Evolutionary conservation across 306 rosid genomes (phyloP), one percentile per base, ranked within the genome.

Genomic region (Lithocarpus polystachyus): DNA sequence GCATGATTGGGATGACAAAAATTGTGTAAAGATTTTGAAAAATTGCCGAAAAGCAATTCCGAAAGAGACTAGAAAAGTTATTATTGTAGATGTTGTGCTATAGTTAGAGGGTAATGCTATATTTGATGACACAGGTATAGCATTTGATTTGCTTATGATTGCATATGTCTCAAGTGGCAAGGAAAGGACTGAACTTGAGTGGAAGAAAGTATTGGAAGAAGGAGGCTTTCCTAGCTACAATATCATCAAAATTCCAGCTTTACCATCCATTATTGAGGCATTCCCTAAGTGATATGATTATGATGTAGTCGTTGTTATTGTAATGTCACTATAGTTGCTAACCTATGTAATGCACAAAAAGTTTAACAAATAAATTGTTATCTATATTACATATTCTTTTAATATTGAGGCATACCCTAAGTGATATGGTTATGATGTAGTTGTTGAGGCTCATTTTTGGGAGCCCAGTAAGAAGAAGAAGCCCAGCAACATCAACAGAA

Each of bases 1-100:
- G 72, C 96, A 93, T 48, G 88, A 88, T 35, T 89, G 96, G 96
- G 85, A 89, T 13, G 96, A 90, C 65, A 68, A 51, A 15, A 68
- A 68, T 61, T 87, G 94, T 83, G 19, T 87, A 8, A 74, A 75
- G 79, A 89, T 90, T 3, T 56, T 89, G 81, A 72, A 81, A 84
- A 90, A 89, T 6, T 88, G 89, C 19, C 79, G 78, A 68, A 87
- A 89, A 60, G 95, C 92, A 14, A 86, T 92, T 8, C 83, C 85
- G 0, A 84, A 85, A 79, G 82, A 82, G 67, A 81, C 31, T 0
- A 90, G 92, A 23, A 90, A 90, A 55, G 76, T 90, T 8, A 85
- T 90, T 0, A 86, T 90, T 1, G 88, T 88, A 53, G 96, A 90
- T 4, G 79, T 61, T 15, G 82, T 90, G 3, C 53, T 90, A 6